A percentile compares a stretch with the other conserved stretches of the same genome.
Evolutionary conservation across 2,329 filamentous ascomycete genomes (phyloP).

Genomic region (Phyllosticta paracitricarpa): DNA sequence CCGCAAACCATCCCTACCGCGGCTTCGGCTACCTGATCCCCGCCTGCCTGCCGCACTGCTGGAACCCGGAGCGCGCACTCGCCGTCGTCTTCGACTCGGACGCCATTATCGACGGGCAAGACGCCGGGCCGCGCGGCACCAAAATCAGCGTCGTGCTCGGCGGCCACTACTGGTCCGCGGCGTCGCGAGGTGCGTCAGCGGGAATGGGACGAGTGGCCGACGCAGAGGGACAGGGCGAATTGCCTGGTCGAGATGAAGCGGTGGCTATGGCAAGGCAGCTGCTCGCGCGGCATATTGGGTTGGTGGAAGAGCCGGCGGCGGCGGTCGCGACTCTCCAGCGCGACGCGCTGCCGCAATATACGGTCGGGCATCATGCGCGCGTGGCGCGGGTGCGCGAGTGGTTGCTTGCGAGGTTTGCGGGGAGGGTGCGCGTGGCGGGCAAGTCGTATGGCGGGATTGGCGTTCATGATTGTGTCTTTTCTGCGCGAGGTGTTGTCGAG

Average conservation of each 20-base stretch:
- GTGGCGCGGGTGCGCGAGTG: conserved; percentile 49
- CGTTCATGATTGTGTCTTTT: conserved; percentile 40
- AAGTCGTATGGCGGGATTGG: conserved; percentile 39
- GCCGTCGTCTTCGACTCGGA: conserved; percentile 89
- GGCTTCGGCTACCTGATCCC: conserved; percentile 94
- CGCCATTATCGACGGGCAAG: conserved; percentile 42
- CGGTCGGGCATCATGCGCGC: conserved; percentile 60
- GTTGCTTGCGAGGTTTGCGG: conserved; percentile 46
- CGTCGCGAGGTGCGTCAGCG: background rate
- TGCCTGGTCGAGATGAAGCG: conserved; percentile 55
- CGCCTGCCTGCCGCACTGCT: conserved; percentile 53
- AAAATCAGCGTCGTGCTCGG: conserved; percentile 93
- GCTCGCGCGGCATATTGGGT: conserved; percentile 63
- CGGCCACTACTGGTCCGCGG: conserved; percentile 72
- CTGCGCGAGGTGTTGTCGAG: background rate
- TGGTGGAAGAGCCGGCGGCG: conserved; percentile 53
- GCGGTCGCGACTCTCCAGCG: conserved; percentile 50
- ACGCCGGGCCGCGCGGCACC: conserved; percentile 50
- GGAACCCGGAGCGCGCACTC: conserved; percentile 74
- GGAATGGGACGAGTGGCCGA: no score
- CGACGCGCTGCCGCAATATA: conserved; percentile 85
- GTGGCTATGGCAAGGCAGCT: conserved; percentile 59
- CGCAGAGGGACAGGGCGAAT: conserved; percentile 11
- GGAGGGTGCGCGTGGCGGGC: conserved; percentile 52
- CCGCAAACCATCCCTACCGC: conserved; percentile 50